Percentiles rank a stretch among this genome's conserved stretches.
Conservation (phyloP, 495 filamentous ascomycete species). For the Aspergillus steynii region DNA sequence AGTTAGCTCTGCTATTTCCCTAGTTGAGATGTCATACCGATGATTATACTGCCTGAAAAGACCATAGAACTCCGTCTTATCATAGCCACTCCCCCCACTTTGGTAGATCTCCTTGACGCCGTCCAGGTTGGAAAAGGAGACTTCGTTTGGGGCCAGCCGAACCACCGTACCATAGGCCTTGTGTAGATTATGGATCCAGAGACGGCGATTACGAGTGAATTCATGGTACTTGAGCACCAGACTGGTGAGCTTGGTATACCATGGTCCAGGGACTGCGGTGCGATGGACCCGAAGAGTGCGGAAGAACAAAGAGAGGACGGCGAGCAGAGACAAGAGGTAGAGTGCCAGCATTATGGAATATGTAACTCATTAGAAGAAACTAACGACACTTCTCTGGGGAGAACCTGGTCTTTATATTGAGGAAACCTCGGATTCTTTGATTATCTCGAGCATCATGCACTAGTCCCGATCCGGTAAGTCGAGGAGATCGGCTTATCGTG, state of each 20-base stretch:
- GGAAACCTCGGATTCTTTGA: too few relatives aligned
- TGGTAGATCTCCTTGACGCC: slow-evolving; percentile 68
- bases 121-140: slow-evolving; percentile 56
- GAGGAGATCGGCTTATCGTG: too few relatives aligned
- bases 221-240: slow-evolving; percentile 57
- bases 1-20: slow-evolving; percentile 2
- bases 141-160: slow-evolving; percentile 59
- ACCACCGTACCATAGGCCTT: slow-evolving; percentile 56
- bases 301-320: too few relatives aligned
- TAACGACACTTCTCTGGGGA: too few relatives aligned
- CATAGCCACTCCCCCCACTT: slow-evolving; percentile 64
- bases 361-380: too few relatives aligned
- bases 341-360: too few relatives aligned
- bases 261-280: slow-evolving; percentile 52
- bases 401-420: too few relatives aligned
- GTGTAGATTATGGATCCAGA: slow-evolving; percentile 57
- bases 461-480: too few relatives aligned
- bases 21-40: slow-evolving; percentile 36
- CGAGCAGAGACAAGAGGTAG: too few relatives aligned
- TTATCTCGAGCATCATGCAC: too few relatives aligned
- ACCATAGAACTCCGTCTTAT: slow-evolving; percentile 68
- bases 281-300: too few relatives aligned
- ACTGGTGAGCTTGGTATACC: slow-evolving; percentile 52
- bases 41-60: slow-evolving; percentile 59
- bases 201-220: slow-evolving; percentile 52